phyloP scores from a whole-genome alignment of 1,284 basidiomycete genomes.

The Pterulicium gracile region DNA sequence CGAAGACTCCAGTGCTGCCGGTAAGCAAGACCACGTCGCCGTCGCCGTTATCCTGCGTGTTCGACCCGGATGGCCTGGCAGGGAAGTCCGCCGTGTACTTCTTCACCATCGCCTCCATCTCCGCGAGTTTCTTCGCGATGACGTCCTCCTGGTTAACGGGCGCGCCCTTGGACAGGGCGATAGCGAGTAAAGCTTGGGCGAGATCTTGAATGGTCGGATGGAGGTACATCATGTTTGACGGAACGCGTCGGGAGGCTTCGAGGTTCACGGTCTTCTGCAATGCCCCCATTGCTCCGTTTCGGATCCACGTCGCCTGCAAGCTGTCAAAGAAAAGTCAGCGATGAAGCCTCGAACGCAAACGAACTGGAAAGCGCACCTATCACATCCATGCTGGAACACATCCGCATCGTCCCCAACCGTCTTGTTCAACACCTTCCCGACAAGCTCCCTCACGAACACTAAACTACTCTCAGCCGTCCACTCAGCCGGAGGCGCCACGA shows the following conservation, averaged over 20 bases:
- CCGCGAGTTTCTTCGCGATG: constrained; percentile 4
- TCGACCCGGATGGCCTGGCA: not conserved
- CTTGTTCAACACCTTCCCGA: constrained; percentile 18
- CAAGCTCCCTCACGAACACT: constrained; percentile 19
- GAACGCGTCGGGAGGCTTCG: constrained; percentile 11
- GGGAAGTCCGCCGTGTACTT: constrained; percentile 12
- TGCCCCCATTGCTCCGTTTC: too few relatives aligned
- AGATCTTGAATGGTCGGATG: constrained; percentile 22
- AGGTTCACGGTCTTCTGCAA: constrained; percentile 21
- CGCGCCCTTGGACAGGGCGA: too few relatives aligned
- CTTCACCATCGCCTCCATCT: constrained; percentile 11
- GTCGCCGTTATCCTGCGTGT: constrained; percentile 3
- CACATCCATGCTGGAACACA: constrained; percentile 31
- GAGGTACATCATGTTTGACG: constrained; percentile 22
- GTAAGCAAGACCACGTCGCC: constrained; percentile 15
- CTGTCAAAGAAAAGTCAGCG: too few relatives aligned
- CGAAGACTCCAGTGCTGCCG: constrained; percentile 17
- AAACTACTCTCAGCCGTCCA: constrained; percentile 17
- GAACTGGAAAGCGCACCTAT: constrained; percentile 22
- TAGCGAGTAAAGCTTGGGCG: too few relatives aligned
- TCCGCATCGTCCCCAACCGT: constrained; percentile 24
- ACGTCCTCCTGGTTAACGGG: too few relatives aligned
- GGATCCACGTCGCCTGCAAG: constrained; percentile 31
- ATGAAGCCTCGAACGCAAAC: not conserved
- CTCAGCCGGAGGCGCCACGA: constrained; percentile 13